Conservation (phyloP, 148 eudicot species). For the Nepenthes mirabilis region DNA sequence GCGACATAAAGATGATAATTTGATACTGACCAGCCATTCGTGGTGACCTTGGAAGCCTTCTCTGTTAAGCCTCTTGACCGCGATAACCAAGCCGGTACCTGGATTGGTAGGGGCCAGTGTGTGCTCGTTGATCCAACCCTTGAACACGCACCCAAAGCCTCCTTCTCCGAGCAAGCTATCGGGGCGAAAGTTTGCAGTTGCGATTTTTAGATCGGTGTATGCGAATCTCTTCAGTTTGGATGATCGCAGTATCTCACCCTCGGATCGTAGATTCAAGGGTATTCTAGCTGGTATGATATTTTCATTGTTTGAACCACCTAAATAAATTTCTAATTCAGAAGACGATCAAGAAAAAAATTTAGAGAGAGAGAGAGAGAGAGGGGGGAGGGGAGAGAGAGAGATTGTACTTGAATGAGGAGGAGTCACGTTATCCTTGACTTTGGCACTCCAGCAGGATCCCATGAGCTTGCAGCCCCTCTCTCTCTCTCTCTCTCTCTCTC, state of each 20-base stretch:
- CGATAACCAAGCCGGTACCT: background rate
- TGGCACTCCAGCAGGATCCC: conserved; percentile 66
- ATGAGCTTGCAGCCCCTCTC: conserved; percentile 9
- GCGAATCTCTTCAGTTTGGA: background rate
- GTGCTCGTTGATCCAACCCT: background rate
- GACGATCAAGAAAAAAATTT: no score
- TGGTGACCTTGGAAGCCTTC: conserved; percentile 1
- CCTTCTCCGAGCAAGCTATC: conserved; percentile 3
- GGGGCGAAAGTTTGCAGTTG: background rate
- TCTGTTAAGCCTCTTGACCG: background rate
- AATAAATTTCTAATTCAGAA: background rate
- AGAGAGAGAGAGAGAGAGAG: no score
- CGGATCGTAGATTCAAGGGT: background rate
- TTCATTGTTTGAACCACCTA: background rate
- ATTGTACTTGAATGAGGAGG: conserved; percentile 17
- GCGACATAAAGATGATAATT: background rate
- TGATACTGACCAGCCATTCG: conserved; percentile 2
- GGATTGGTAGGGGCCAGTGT: background rate
- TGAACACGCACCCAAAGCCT: conserved; percentile 1
- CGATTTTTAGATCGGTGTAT: background rate
- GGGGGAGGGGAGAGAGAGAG: background rate
- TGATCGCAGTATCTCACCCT: background rate
- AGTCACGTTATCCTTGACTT: conserved; percentile 42
- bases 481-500: no score
- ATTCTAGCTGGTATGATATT: background rate